phyloP scores from a whole-genome alignment of 1,284 basidiomycete species.

The Sporisorium exsertum region DNA sequence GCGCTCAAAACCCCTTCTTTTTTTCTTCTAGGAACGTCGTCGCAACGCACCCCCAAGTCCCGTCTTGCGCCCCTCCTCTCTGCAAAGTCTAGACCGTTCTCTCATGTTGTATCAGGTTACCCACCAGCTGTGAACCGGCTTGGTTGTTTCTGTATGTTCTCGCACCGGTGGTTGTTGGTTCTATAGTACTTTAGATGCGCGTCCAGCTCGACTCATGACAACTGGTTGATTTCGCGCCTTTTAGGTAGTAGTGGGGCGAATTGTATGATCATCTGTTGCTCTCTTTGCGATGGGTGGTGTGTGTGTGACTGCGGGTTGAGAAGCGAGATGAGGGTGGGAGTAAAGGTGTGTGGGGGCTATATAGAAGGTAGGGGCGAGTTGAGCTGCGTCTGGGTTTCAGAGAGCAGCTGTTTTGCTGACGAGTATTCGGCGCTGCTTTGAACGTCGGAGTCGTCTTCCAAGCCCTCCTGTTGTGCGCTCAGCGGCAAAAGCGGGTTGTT shows the following conservation, averaged over 20 bases:
- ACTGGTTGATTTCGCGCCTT: too few species aligned
- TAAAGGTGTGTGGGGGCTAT: neutral
- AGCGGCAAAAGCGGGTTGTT: neutral
- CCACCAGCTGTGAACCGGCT: neutral
- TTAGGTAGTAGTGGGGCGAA: too few species aligned
- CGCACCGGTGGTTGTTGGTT: too few species aligned
- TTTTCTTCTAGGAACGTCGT: neutral
- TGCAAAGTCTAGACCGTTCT: too few species aligned
- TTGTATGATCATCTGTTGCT: too few species aligned
- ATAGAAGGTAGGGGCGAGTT: slow-evolving; percentile 7
- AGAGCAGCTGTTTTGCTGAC: slow-evolving; percentile 14
- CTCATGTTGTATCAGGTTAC: neutral
- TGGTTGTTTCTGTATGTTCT: neutral
- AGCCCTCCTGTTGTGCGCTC: slow-evolving; percentile 13
- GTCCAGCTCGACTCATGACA: too few species aligned
- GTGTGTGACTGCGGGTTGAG: too few species aligned
- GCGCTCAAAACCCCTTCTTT: neutral
- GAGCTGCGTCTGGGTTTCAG: neutral
- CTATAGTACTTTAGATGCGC: too few species aligned
- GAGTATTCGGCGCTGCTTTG: slow-evolving; percentile 4
- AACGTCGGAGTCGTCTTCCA: slow-evolving; percentile 1
- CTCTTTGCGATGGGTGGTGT: too few species aligned
- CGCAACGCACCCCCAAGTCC: neutral
- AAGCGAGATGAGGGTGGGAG: too few species aligned
- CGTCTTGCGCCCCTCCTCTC: too few species aligned